These are phyloP conservation scores for Phytophthora hybrid DNA, from an alignment of 352 stramenopile genomes.

Conservation along the genomic window DNA sequence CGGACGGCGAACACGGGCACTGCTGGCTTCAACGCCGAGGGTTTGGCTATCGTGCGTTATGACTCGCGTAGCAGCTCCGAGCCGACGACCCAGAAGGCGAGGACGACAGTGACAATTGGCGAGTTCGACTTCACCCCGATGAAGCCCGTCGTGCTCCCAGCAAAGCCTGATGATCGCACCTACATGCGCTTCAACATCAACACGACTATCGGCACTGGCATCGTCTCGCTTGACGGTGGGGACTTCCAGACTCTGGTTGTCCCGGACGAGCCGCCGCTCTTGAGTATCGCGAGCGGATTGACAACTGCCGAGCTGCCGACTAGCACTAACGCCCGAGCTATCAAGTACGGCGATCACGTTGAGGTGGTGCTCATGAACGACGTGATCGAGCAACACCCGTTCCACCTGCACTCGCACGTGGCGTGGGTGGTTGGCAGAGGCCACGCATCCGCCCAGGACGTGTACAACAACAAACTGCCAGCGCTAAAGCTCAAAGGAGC, in stretches of 20 bases:
- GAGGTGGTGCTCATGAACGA: slow-evolving; percentile 31
- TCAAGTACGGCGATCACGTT: slow-evolving; percentile 18
- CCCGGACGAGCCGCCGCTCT: slow-evolving; percentile 9
- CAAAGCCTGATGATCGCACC: neutral
- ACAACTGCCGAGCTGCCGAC: neutral
- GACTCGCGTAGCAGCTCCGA: neutral
- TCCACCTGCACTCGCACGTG: slow-evolving; percentile 37
- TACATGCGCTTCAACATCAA: slow-evolving; percentile 2
- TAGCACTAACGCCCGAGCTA: slow-evolving; percentile 1
- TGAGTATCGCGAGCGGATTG: slow-evolving; percentile 12
- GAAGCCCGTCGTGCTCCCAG: neutral
- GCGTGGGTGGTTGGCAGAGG: slow-evolving; percentile 26
- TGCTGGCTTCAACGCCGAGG: slow-evolving; percentile 33
- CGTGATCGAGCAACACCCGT: slow-evolving; percentile 31
- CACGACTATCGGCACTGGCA: slow-evolving; percentile 11
- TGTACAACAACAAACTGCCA: slow-evolving; percentile 8
- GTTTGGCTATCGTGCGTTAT: slow-evolving; percentile 30
- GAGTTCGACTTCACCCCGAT: slow-evolving; percentile 16
- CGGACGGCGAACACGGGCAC: slow-evolving; percentile 9
- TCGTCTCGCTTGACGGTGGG: slow-evolving; percentile 20
- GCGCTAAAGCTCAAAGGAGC: slow-evolving; percentile 17
- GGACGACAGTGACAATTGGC: neutral
- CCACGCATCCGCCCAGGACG: slow-evolving; percentile 1
- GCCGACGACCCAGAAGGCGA: slow-evolving; percentile 4
- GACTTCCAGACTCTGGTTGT: slow-evolving; percentile 7